Percentiles rank a stretch among this genome's conserved stretches.
phyloP scores from a whole-genome alignment of 345 rosid genomes.

The Eucalyptus polybractea region DNA sequence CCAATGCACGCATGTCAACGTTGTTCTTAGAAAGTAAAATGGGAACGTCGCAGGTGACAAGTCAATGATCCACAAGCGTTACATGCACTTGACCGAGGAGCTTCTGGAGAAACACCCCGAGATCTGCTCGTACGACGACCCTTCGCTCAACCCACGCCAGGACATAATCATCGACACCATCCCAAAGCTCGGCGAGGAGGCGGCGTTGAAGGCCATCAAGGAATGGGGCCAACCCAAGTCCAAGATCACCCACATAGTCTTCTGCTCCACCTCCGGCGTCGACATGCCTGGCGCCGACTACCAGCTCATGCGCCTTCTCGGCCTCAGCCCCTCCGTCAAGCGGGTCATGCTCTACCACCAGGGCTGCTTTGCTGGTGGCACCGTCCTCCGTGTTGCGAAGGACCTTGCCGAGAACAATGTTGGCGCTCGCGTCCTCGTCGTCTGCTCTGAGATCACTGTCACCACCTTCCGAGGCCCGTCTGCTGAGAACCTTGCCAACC shows the following conservation, averaged over 20 bases:
- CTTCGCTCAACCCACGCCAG: not conserved
- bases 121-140: not conserved
- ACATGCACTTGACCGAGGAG: not conserved
- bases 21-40: not conserved
- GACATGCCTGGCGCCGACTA: not conserved
- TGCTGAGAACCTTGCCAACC: not conserved
- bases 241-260: not conserved
- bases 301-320: not conserved
- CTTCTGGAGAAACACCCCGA: not conserved
- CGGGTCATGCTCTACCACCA: not conserved
- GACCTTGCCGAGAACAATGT: not conserved
- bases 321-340: not conserved
- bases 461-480: not conserved
- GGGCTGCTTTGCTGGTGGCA: not conserved
- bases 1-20: not conserved
- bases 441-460: not conserved
- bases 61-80: not conserved
- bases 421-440: not conserved
- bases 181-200: not conserved
- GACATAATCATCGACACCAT: not conserved
- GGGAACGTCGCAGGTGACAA: not conserved
- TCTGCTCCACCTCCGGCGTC: not conserved
- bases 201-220: not conserved
- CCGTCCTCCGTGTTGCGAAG: not conserved
- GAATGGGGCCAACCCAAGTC: conserved; percentile 2